These are phyloP conservation scores for Peronosclerospora sorghi DNA, from an alignment of 352 stramenopile species.

Conservation along the genomic window DNA sequence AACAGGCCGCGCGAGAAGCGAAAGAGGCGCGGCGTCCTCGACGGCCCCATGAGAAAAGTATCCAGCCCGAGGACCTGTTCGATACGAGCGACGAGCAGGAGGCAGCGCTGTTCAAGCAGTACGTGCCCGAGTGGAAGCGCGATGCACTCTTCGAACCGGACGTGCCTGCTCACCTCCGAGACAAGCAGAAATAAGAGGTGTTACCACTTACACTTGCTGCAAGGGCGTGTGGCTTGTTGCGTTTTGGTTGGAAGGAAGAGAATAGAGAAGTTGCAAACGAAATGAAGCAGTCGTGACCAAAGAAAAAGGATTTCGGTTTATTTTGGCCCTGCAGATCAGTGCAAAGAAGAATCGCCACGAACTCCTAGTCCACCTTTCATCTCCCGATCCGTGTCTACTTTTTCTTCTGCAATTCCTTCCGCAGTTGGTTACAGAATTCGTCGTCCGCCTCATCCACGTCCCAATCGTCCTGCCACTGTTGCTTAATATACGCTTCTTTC, in stretches of 20 bases:
- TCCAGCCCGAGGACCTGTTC: conserved; percentile 43
- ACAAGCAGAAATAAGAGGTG: conserved; percentile 15
- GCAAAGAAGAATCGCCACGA: no score
- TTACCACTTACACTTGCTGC: neutral
- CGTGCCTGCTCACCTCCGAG: conserved; percentile 53
- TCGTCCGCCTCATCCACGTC: conserved; percentile 88
- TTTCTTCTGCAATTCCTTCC: conserved; percentile 81
- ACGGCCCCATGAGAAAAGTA: conserved; percentile 9
- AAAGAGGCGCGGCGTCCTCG: conserved; percentile 21
- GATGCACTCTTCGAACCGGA: conserved; percentile 59
- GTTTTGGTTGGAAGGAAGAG: conserved; percentile 10
- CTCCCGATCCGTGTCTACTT: no score
- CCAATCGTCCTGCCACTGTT: conserved; percentile 91
- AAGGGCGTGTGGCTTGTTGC: conserved; percentile 3
- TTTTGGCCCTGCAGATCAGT: no score
- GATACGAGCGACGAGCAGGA: conserved; percentile 54
- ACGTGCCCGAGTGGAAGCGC: conserved; percentile 77
- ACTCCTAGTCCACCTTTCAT: no score
- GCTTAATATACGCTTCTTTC: conserved; percentile 74
- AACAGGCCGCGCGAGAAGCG: conserved; percentile 25
- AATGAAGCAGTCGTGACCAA: no score
- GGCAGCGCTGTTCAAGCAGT: conserved; percentile 60
- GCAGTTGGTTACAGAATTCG: conserved; percentile 88
- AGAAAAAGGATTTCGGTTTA: no score
- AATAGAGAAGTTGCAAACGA: no score